These are phyloP conservation scores for Samsoniella hepiali DNA, from an alignment of 2,329 filamentous ascomycete genomes.

Conservation along the genomic window DNA sequence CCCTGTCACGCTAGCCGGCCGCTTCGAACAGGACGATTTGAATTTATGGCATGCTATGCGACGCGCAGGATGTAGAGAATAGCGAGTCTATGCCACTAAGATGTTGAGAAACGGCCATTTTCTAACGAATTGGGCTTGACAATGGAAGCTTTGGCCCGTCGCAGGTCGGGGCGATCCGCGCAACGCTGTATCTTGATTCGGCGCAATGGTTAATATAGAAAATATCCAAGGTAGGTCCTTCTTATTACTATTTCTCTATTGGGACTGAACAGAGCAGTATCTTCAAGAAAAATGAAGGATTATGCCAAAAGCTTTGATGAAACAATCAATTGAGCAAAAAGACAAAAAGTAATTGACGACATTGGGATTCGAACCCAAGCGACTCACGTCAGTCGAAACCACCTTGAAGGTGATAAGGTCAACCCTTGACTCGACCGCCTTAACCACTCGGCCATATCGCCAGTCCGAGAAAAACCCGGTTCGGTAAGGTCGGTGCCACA, in stretches of 20 bases:
- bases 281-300: no score
- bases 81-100: no score
- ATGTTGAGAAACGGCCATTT: no score
- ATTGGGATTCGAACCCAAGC: not conserved
- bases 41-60: not conserved
- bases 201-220: no score
- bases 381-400: not conserved
- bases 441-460: constrained; percentile 2
- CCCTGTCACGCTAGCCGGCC: not conserved
- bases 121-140: not conserved
- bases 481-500: not conserved
- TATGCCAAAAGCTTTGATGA: no score
- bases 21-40: not conserved
- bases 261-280: no score
- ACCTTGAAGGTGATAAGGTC: not conserved
- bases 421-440: not conserved
- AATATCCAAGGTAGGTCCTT: no score
- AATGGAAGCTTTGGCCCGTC: not conserved
- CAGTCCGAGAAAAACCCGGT: not conserved
- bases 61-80: not conserved
- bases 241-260: no score
- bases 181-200: no score
- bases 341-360: no score
- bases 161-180: not conserved
- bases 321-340: no score